These are phyloP conservation scores for Globisporangium nodosum DNA, from an alignment of 352 stramenopile genomes.

Conservation along the genomic window DNA sequence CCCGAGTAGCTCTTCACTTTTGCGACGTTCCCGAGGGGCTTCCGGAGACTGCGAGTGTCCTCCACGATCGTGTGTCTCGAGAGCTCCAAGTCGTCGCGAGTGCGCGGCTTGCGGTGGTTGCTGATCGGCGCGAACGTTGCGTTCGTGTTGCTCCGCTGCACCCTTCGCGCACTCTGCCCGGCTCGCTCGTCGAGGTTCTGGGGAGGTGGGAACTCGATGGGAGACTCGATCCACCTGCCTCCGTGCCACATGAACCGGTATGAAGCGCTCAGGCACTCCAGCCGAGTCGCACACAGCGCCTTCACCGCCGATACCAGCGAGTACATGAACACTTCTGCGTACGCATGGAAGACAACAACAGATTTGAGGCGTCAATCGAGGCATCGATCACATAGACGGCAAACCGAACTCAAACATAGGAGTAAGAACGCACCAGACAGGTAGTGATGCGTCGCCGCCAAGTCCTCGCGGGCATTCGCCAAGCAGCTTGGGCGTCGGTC, in stretches of 20 bases:
- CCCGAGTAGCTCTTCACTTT: conserved; percentile 9
- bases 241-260: conserved; percentile 58
- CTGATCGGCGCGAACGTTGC: conserved; percentile 3
- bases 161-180: neutral
- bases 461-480: conserved; percentile 28
- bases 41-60: conserved; percentile 5
- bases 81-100: conserved; percentile 39
- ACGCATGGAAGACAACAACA: neutral
- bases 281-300: conserved; percentile 35
- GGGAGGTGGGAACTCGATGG: conserved; percentile 35
- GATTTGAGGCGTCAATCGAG: neutral
- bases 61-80: conserved; percentile 12
- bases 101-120: conserved; percentile 18
- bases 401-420: neutral
- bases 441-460: conserved; percentile 34
- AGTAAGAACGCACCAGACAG: conserved; percentile 16
- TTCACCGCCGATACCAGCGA: conserved; percentile 51
- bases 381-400: neutral
- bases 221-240: conserved; percentile 50
- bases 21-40: neutral
- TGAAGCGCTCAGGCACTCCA: conserved; percentile 45
- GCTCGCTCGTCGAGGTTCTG: conserved; percentile 1
- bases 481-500: conserved; percentile 23
- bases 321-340: conserved; percentile 51
- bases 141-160: conserved; percentile 16